phyloP scores from a whole-genome alignment of 179 eudicot species.

The Beta macrorhiza region DNA sequence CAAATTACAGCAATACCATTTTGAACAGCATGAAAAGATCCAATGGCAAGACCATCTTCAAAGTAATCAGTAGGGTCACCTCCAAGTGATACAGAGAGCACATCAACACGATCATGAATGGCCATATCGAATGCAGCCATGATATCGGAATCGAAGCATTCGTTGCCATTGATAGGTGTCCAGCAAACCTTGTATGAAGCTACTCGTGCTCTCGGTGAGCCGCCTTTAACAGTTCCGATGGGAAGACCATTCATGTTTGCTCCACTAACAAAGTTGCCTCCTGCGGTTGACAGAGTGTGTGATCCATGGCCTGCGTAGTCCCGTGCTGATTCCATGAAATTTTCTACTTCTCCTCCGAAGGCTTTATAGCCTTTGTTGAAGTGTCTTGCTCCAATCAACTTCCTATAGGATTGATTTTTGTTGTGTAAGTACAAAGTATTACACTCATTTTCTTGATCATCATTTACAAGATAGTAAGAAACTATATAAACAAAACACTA shows the following conservation, averaged over 20 bases:
- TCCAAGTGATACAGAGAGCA: conserved; percentile 49
- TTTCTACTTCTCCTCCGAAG: neutral
- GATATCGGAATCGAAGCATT: conserved; percentile 44
- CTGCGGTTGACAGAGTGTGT: conserved; percentile 74
- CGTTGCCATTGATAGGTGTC: conserved; percentile 19
- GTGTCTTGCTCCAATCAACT: conserved; percentile 66
- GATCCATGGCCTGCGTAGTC: conserved; percentile 61
- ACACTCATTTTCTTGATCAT: no score
- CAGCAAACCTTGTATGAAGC: conserved; percentile 76
- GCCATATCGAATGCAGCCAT: conserved; percentile 50
- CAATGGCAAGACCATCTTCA: conserved; percentile 36
- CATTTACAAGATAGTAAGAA: no score
- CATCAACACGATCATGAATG: conserved; percentile 60
- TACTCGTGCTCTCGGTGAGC: conserved; percentile 64
- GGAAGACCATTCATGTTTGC: conserved; percentile 33
- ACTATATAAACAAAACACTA: no score
- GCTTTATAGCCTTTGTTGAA: conserved; percentile 42
- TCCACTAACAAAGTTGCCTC: conserved; percentile 48
- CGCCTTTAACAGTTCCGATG: conserved; percentile 61
- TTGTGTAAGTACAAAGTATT: neutral
- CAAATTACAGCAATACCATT: conserved; percentile 44
- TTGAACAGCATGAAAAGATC: conserved; percentile 54
- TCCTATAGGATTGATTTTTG: conserved; percentile 28
- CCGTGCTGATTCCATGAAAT: conserved; percentile 31
- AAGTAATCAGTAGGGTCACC: conserved; percentile 18